Conservation (phyloP, 495 filamentous ascomycete species). For the Penicillium dipodomyicola region DNA sequence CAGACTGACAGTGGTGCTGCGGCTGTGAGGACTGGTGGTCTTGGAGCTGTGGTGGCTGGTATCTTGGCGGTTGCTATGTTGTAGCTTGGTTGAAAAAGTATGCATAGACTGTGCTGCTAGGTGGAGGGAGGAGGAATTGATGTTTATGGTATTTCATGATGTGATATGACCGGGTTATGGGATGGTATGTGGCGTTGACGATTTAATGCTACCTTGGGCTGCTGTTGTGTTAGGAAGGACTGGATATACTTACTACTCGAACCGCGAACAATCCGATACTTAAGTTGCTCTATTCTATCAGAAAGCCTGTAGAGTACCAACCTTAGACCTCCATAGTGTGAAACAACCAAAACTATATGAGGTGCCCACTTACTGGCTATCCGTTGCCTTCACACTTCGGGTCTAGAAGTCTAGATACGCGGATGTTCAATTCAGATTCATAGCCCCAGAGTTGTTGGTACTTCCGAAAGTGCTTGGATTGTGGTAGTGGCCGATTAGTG, state of each 20-base stretch:
- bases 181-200: not conserved
- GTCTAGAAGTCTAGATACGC: too few species aligned
- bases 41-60: constrained; percentile 14
- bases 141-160: not conserved
- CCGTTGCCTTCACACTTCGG: too few species aligned
- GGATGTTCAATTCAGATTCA: not conserved
- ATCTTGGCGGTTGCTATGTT: constrained; percentile 13
- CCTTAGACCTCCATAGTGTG: not conserved
- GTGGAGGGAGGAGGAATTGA: not conserved
- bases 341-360: too few species aligned
- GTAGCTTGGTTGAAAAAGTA: constrained; percentile 1
- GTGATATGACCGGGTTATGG: not conserved
- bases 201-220: not conserved
- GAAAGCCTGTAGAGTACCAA: not conserved
- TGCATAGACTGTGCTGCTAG: not conserved
- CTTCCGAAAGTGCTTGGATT: not conserved
- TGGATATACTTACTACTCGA: not conserved
- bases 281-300: not conserved
- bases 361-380: too few species aligned
- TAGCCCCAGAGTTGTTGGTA: not conserved
- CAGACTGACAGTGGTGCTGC: constrained; percentile 21
- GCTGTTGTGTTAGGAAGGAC: not conserved
- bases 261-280: not conserved
- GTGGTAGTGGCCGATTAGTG: not conserved
- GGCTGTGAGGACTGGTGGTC: not conserved